These are phyloP conservation scores for Lachancea sp. DNA, from an alignment of 805 yeast genomes.

Conservation along the genomic window DNA sequence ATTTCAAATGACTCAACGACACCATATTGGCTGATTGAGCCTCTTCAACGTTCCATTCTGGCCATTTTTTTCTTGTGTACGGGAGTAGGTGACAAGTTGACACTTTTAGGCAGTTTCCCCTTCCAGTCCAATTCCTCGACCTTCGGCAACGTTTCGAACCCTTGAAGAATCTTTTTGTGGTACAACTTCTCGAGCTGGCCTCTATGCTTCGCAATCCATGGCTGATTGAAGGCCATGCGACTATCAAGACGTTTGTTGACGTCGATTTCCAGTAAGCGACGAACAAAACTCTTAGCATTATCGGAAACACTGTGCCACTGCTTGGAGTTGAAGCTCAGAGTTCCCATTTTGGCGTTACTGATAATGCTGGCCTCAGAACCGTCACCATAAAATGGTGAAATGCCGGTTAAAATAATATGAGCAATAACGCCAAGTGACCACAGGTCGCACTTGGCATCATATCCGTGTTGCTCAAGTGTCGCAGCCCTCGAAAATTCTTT, in stretches of 20 bases:
- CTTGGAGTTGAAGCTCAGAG: conserved; percentile 32
- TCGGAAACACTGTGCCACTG: conserved; percentile 41
- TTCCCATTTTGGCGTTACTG: conserved; percentile 38
- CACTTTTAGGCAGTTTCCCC: conserved; percentile 24
- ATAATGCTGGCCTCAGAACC: conserved; percentile 39
- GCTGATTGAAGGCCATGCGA: conserved; percentile 36
- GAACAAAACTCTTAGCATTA: conserved; percentile 43
- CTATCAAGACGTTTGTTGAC: conserved; percentile 35
- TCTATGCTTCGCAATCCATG: conserved; percentile 43
- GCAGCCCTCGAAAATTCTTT: conserved; percentile 25
- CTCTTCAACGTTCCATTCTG: background rate
- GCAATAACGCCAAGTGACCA: conserved; percentile 65
- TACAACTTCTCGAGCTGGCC: conserved; percentile 35
- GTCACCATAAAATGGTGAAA: conserved; percentile 55
- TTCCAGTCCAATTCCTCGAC: conserved; percentile 16
- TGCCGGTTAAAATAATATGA: conserved; percentile 55
- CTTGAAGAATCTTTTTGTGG: conserved; percentile 26
- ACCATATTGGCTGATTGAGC: no score
- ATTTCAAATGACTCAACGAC: no score
- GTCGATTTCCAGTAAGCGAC: conserved; percentile 36
- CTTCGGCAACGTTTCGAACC: background rate
- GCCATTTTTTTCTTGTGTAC: background rate
- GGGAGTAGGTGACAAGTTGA: conserved; percentile 5
- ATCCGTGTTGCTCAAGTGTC: conserved; percentile 35
- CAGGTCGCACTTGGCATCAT: conserved; percentile 53